Percentiles rank a stretch among this genome's conserved stretches.
These are phyloP conservation scores for Silene noctiflora DNA, from an alignment of 179 eudicot genomes.

Conservation along the genomic window DNA sequence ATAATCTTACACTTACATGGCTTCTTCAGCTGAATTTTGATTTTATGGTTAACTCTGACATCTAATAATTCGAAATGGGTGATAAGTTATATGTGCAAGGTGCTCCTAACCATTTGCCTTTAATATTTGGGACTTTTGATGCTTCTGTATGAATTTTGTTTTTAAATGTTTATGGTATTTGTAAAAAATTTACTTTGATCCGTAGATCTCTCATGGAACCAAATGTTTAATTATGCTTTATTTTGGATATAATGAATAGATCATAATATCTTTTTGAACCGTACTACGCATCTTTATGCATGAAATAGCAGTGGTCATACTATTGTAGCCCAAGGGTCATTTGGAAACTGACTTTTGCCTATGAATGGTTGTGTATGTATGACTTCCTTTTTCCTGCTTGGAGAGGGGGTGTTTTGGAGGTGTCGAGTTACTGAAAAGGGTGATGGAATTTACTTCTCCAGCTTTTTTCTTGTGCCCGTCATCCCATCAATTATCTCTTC, in stretches of 20 bases:
- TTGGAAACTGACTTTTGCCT: background rate
- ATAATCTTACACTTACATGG: slow-evolving; percentile 1
- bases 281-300: too few relatives aligned
- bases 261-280: too few relatives aligned
- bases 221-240: too few relatives aligned
- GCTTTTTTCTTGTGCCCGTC: too few relatives aligned
- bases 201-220: too few relatives aligned
- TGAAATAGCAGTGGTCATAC: too few relatives aligned
- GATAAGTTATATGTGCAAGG: background rate
- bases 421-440: too few relatives aligned
- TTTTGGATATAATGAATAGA: too few relatives aligned
- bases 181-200: background rate
- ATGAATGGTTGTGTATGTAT: background rate
- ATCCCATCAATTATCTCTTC: too few relatives aligned
- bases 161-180: background rate
- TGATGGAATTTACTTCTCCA: too few relatives aligned
- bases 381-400: background rate
- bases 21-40: slow-evolving; percentile 5
- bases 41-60: background rate
- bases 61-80: background rate
- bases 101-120: background rate
- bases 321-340: background rate
- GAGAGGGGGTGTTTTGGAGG: background rate
- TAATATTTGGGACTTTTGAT: background rate
- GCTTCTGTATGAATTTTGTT: background rate